Evolutionary conservation across 257 asterid species (phyloP).

Genomic region (Ajuga chamaepitys): DNA sequence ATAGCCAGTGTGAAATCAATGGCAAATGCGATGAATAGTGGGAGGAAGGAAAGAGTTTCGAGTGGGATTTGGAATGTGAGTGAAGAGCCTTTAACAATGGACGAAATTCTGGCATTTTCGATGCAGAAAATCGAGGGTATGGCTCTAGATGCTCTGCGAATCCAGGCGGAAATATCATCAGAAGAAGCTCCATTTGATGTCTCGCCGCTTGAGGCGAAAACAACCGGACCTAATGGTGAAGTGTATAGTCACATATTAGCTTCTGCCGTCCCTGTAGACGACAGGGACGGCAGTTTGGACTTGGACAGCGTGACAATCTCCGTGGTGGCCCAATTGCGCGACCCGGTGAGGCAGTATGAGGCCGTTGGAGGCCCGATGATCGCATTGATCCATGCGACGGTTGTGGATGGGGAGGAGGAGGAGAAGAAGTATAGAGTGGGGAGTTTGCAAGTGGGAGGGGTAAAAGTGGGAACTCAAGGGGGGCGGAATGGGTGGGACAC

Average conservation of each 20-base stretch:
- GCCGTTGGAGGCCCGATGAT: constrained; percentile 88
- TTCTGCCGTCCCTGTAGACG: constrained; percentile 64
- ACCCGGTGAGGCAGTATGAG: constrained; percentile 82
- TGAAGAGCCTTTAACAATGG: constrained; percentile 50
- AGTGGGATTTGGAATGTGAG: constrained; percentile 73
- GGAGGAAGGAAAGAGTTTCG: constrained; percentile 55
- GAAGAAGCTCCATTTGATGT: constrained; percentile 83
- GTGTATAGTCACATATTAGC: constrained; percentile 23
- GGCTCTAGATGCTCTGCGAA: constrained; percentile 64
- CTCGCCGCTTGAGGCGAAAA: constrained; percentile 41
- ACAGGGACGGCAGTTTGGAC: constrained; percentile 57
- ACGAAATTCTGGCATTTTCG: constrained; percentile 56
- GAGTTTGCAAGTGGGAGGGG: constrained; percentile 61
- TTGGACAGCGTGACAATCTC: constrained; percentile 25
- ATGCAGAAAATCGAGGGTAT: constrained; percentile 74
- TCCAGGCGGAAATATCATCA: constrained; percentile 62
- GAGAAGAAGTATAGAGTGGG: constrained; percentile 52
- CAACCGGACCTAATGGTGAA: constrained; percentile 18
- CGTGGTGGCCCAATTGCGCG: constrained; percentile 64
- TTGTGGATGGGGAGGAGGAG: constrained; percentile 32
- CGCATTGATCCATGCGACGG: constrained; percentile 44
- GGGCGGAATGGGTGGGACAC: constrained; percentile 49
- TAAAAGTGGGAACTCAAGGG: constrained; percentile 37
- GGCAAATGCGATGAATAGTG: constrained; percentile 52
- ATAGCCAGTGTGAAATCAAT: constrained; percentile 61